Evolutionary conservation across 2,329 filamentous ascomycete genomes (phyloP).

Genomic region (Albophoma yamanashiensis): DNA sequence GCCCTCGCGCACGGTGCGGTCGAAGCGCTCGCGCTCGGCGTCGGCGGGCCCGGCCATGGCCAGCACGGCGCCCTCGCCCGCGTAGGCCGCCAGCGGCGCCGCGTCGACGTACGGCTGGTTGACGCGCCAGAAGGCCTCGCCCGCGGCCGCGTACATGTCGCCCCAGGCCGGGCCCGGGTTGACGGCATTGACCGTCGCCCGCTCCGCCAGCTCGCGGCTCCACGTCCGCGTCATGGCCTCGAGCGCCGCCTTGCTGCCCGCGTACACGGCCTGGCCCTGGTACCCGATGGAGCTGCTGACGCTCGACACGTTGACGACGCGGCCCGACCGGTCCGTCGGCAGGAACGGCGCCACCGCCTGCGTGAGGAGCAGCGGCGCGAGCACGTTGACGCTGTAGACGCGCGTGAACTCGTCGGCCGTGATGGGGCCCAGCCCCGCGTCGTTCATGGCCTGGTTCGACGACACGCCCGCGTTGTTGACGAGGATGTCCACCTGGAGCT

Average conservation of each 20-base stretch:
- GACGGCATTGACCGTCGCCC: constrained; percentile 44
- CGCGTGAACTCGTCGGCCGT: constrained; percentile 54
- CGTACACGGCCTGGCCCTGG: constrained; percentile 45
- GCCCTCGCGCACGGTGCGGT: constrained; percentile 18
- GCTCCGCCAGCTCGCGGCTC: constrained; percentile 43
- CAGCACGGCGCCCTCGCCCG: constrained; percentile 19
- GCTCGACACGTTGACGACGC: constrained; percentile 46
- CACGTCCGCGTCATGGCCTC: constrained; percentile 50
- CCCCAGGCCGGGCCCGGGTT: constrained; percentile 47
- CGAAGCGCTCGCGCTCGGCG: constrained; percentile 19
- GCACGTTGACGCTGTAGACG: constrained; percentile 72
- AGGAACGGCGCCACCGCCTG: constrained; percentile 64
- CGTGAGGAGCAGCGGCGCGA: constrained; percentile 67
- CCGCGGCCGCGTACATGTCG: constrained; percentile 35
- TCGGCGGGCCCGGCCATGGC: constrained; percentile 16
- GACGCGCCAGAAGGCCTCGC: constrained; percentile 22
- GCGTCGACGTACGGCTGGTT: constrained; percentile 27
- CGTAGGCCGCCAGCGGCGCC: constrained; percentile 22
- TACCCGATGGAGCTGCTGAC: constrained; percentile 44
- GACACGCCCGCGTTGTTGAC: constrained; percentile 77
- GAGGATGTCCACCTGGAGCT: constrained; percentile 58
- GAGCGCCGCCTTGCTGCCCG: constrained; percentile 45
- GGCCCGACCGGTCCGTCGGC: constrained; percentile 51
- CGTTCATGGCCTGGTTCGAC: constrained; percentile 53
- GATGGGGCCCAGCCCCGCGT: constrained; percentile 39